Conservation (phyloP, 805 yeast genomes). For the Cyberlindnera samutprakarnensis region DNA sequence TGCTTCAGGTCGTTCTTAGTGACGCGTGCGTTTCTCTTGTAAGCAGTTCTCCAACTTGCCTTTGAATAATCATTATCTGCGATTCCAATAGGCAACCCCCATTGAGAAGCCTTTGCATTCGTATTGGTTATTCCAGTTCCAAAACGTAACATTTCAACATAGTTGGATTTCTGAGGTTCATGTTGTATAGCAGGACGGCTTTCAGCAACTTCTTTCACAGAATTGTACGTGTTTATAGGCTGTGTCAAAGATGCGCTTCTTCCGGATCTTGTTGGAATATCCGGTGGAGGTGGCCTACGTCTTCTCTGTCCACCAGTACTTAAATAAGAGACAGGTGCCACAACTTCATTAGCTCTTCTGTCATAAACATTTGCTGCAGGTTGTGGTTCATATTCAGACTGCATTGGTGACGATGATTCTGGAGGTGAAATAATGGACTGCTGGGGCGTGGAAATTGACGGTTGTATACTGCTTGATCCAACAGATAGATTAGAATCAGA, state of each 20-base stretch:
- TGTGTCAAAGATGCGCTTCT: constrained; percentile 27
- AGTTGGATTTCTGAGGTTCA: constrained; percentile 44
- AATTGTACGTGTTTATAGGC: constrained; percentile 10
- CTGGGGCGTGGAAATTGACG: constrained; percentile 4
- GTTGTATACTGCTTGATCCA: neutral
- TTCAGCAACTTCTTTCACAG: constrained; percentile 10
- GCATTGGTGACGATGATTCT: constrained; percentile 1
- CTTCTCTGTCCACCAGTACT: constrained; percentile 9
- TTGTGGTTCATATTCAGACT: neutral
- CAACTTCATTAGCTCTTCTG: constrained; percentile 28
- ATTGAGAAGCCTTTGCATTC: constrained; percentile 36
- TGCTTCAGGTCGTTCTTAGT: constrained; percentile 44
- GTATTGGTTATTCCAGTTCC: constrained; percentile 43
- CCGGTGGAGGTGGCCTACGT: constrained; percentile 27
- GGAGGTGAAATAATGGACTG: constrained; percentile 3
- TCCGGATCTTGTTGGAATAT: constrained; percentile 28
- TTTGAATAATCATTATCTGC: constrained; percentile 34
- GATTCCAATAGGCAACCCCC: constrained; percentile 51
- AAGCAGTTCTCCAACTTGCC: constrained; percentile 8
- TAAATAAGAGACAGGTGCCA: constrained; percentile 24
- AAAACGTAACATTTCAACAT: constrained; percentile 36
- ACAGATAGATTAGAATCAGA: constrained; percentile 5
- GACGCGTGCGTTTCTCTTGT: constrained; percentile 11
- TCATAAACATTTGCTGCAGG: constrained; percentile 23
- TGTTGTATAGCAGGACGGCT: constrained; percentile 13